Evolutionary conservation across 352 stramenopile genomes (phyloP), one percentile per base, ranked within the genome.

Genomic region (Phytophthora constricta): DNA sequence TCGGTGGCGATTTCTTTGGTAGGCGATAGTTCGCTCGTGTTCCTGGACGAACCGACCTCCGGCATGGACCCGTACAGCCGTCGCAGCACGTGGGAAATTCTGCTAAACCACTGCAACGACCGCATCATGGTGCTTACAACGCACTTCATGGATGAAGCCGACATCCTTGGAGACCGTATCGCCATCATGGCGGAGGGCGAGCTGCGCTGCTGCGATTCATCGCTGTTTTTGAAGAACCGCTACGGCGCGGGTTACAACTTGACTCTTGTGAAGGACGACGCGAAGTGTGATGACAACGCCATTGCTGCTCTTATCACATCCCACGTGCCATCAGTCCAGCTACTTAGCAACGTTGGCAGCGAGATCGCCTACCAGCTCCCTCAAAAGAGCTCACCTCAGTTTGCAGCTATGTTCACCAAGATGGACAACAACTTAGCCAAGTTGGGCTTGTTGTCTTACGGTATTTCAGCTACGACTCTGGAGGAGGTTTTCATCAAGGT

Each of bases 1-100:
- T 95, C 79, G 16, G 85, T 98, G 47, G 91, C 89, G 1, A 74
- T 97, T 16, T 90, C 87, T n/a, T 70, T 97, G 23, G 74, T 98
- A 28, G 92, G 77, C 62, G 63, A 93, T 70, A 92, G 76, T 93
- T 76, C 65, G 46, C 34, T 95, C 20, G 80, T 93, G 49, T 88
- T 95, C 23, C 67, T 96, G 50, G 88, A 97, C 48, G 90, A 98
- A 56, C 94, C 94, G 11, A 98, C 93, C 16, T 87, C 64, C 47
- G 95, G 96, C 8, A 98, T 98, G 92, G 96, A 99, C 66, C 93
- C 96, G 26, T 98, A 97, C 72, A 92, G 76, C 50, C 80, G 96
- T 50, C 79, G 96, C 41, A 98, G 98, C 54, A 82, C 98, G 67
- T 97, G 90, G 90, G 68, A 93, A 28, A 72, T 96, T 27, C 65